Base-by-base conservation (phyloP, 768 basidiomycete species). In the Piloderma croceum region DNA sequence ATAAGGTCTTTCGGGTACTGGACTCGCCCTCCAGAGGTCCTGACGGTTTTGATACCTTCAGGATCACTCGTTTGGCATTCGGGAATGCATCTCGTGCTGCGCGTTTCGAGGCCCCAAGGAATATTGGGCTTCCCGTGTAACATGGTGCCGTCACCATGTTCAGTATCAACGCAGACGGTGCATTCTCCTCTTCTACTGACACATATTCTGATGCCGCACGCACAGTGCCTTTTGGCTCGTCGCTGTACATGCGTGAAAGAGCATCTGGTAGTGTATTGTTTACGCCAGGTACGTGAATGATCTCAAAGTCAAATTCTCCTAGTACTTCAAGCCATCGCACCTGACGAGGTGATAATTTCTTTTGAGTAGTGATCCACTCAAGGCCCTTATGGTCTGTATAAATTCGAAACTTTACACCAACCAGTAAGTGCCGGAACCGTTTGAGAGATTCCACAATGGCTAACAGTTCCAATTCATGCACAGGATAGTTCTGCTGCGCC, bases 401-500 rank as follows among this genome's bases (percentile, higher is more conserved):
- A 51, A 61, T 61, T 0, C 33, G 33, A 24, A 69, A 68, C 0
- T 27, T 33, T 0, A 38, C 46, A 0, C 67, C 69, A 21, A 57
- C 58, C 2, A 69, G 31, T 3, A 64, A 47, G 25, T 62, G 57
- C 0, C 46, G 25, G 20, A 60, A 55, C 0, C 53, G 25, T 4
- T n/a, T n/a, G n/a, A n/a, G n/a, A n/a, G n/a, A n/a, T n/a, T n/a
- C n/a, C n/a, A n/a, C n/a, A n/a, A n/a, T 61, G 43, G 62, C 63
- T 0, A 70, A 38, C 48, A 69, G 50, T 24, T 70, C 65, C 6
- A 62, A 60, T 37, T 69, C 63, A 20, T 68, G 68, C 0, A 63
- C 61, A 2, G 64, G 53, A 24, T 70, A 69, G 29, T 68, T 68
- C 17, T 64, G 63, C 37, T 69, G 65, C 0, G 66, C 59, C 0